phyloP scores from a whole-genome alignment of 2,329 filamentous ascomycete species.

The Talaromyces sp. region DNA sequence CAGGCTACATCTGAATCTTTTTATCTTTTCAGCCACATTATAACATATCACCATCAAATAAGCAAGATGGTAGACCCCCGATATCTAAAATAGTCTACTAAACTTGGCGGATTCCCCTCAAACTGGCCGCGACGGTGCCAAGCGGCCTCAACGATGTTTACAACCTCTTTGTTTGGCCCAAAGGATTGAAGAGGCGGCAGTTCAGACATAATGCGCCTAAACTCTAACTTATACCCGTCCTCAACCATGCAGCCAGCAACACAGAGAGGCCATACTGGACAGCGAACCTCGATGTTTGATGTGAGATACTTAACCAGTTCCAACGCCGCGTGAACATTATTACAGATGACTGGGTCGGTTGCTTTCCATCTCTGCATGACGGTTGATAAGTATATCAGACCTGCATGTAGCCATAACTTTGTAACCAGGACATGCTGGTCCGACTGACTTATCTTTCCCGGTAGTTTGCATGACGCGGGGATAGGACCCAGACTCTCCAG shows the following conservation, averaged over 20 bases:
- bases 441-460: background rate
- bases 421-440: background rate
- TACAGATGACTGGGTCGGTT: no score
- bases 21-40: no score
- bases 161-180: background rate
- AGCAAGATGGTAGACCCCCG: background rate
- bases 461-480: background rate
- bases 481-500: background rate
- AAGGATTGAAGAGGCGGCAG: background rate
- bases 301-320: background rate
- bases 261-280: background rate
- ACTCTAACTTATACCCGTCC: background rate
- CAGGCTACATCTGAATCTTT: no score
- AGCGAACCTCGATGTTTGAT: background rate
- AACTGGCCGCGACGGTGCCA: background rate
- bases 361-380: no score
- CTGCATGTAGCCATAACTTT: background rate
- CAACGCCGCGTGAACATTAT: background rate
- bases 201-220: background rate
- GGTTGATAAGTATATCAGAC: background rate
- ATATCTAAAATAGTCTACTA: background rate
- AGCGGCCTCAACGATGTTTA: background rate
- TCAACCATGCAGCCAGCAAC: background rate
- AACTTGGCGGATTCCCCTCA: background rate
- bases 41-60: background rate